Base-by-base conservation (phyloP, 495 filamentous ascomycete genomes). In the Penicillium lagena region DNA sequence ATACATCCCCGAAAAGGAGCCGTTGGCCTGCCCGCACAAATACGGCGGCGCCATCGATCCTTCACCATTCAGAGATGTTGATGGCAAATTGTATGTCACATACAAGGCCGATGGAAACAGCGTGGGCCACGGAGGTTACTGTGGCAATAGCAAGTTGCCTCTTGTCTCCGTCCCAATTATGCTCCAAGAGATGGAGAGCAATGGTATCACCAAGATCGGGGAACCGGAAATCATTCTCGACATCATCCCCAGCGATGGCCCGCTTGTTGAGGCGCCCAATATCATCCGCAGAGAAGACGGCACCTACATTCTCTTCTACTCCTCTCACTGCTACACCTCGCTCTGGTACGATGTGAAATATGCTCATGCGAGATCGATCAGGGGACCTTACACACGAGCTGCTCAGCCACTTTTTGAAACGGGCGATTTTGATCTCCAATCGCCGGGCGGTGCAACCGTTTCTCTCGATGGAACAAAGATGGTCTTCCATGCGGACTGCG, bases 51-150 rank as follows among this genome's bases (percentile, higher is more conserved):
- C 78, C 8, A 81, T 82, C 46, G 78, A 83, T 48, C 64, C 78
- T 1, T 58, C 71, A 4, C 74, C 71, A 2, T 81, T 78, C 46
- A 38, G 56, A 15, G 76, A 81, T 47, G 46, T 22, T 0, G 72
- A 75, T 28, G 73, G 75, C 38, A 63, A 73, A 13, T 60, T 62
- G 9, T 82, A 78, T 37, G 62, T 82, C 10, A 52, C 75, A 11
- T 83, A 82, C 62, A 84, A 84, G 46, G 65, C 77, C 9, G 75
- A 84, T 49, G 79, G 77, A 29, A 81, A 81, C 51, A 69, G 68
- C 51, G 52, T 80, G 17, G 77, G 78, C 6, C 54, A 70, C 29
- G 78, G 78, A 12, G 79, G 78, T 7, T 53, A 58, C 35, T 83
- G 80, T 52, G 61, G 65, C 31, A 82, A 81, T 46, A 64, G 60